A percentile compares a stretch with the other conserved stretches of the same genome.
These are phyloP conservation scores for Candida sphagnicola DNA, from an alignment of 805 yeast genomes.

Conservation along the genomic window DNA sequence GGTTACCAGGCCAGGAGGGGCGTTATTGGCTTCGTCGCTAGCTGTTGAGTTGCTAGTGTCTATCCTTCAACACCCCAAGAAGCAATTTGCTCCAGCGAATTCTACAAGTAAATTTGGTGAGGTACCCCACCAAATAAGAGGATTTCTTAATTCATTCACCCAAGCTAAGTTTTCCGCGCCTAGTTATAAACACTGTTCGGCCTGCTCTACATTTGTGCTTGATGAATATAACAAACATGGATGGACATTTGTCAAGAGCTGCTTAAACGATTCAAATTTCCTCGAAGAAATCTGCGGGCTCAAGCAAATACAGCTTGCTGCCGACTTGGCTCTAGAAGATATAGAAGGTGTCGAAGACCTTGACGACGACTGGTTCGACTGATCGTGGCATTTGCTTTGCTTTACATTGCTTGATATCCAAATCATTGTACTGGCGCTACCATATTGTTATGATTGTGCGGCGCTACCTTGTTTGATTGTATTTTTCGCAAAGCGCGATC, in stretches of 20 bases:
- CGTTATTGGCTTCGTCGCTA: conserved; percentile 77
- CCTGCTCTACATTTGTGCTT: conserved; percentile 67
- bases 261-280: conserved; percentile 62
- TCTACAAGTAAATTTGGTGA: conserved; percentile 50
- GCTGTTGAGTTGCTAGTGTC: conserved; percentile 84
- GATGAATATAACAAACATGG: conserved; percentile 48
- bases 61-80: conserved; percentile 60
- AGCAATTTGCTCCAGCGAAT: conserved; percentile 38
- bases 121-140: conserved; percentile 88
- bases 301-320: conserved; percentile 63
- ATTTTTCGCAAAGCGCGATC: background rate
- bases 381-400: background rate
- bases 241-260: conserved; percentile 78
- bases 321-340: conserved; percentile 49
- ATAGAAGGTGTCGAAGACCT: conserved; percentile 22
- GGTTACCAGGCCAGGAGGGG: conserved; percentile 95
- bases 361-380: conserved; percentile 6
- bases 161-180: conserved; percentile 66
- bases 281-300: conserved; percentile 82
- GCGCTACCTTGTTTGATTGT: conserved; percentile 1
- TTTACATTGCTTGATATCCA: background rate
- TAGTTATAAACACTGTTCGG: conserved; percentile 77
- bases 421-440: conserved; percentile 1
- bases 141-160: conserved; percentile 66
- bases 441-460: background rate